phyloP scores from a whole-genome alignment of 2,329 filamentous ascomycete species.

The Periconia sp. region DNA sequence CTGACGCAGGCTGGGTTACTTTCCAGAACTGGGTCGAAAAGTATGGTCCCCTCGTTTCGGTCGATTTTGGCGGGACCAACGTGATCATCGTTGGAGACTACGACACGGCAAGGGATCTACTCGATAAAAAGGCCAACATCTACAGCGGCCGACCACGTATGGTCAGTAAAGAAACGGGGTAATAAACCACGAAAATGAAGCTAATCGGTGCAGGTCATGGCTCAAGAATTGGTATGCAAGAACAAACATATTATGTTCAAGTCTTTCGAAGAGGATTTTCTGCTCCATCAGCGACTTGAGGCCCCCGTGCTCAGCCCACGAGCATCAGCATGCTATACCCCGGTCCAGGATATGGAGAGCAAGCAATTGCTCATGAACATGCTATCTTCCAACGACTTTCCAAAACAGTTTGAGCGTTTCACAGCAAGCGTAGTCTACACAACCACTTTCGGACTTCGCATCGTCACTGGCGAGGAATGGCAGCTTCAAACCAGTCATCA shows the following conservation, averaged over 20 bases:
- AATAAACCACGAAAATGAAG: too few relatives aligned
- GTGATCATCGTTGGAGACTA: slow-evolving; percentile 50
- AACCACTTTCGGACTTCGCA: slow-evolving; percentile 42
- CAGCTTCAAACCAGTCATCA: slow-evolving; percentile 15
- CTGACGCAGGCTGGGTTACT: slow-evolving; percentile 20
- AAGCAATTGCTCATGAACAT: slow-evolving; percentile 46
- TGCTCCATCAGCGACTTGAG: slow-evolving; percentile 44
- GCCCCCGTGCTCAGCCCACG: slow-evolving; percentile 33
- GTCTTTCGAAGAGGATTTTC: slow-evolving; percentile 41
- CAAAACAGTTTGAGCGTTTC: slow-evolving; percentile 39
- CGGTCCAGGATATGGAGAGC: slow-evolving; percentile 49
- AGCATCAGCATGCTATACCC: slow-evolving; percentile 33
- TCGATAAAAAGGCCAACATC: slow-evolving; percentile 55
- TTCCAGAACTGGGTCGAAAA: slow-evolving; percentile 36
- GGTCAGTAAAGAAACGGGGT: neutral
- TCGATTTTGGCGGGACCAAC: slow-evolving; percentile 33
- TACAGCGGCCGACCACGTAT: slow-evolving; percentile 45
- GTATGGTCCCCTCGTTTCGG: slow-evolving; percentile 39
- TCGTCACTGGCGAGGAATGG: slow-evolving; percentile 24
- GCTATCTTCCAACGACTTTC: slow-evolving; percentile 30
- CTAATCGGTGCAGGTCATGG: slow-evolving; percentile 37
- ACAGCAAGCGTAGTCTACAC: slow-evolving; percentile 44
- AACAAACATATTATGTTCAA: slow-evolving; percentile 43
- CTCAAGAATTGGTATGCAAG: slow-evolving; percentile 51
- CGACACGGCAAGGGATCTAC: slow-evolving; percentile 52